Base-by-base conservation (phyloP, 1,284 basidiomycete species). In the Somion occarium region DNA sequence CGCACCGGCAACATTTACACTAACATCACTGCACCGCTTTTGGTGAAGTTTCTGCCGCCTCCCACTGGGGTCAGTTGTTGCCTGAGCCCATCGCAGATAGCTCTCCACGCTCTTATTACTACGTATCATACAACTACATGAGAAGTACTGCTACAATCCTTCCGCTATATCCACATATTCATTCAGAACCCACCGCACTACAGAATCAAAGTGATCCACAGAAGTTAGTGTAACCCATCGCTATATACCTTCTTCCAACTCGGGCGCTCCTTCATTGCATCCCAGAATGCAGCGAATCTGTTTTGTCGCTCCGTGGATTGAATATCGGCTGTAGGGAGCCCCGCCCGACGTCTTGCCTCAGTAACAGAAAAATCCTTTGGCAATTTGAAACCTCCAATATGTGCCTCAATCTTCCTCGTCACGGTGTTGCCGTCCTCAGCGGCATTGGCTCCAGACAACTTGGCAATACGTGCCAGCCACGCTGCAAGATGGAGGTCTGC, bases 401-500 rank as follows among this genome's bases (percentile, higher is more conserved):
- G 71, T 22, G 60, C 63, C 62, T 82, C 80, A 53, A 87, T 58
- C 61, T 76, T 81, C 49, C 57, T 65, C 12, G 81, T 67, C 2
- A 73, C 73, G 0, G 64, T 66, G 49, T 72, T 66, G 0, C 85
- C 83, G 52, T 78, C 71, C 37, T 83, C 76, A 1, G 59, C 64
- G 0, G 62, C 61, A 20, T 64, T 64, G 0, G 80, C 86, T 1
- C 83, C 85, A 3, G 76, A 73, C 22, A 91, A 70, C 42, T 61
- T 64, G 11, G 83, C 78, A 9, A 93, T 57, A 25, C 83, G 77
- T 2, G 82, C 73, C 37, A 93, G 65, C 91, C 90, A 96, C 11
- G 82, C 83, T 2, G 81, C 83, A 23, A 93, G 71, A 61, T 93
- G 90, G 48, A 93, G 68, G 64, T 95, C 93, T 2, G 85, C 88